These are phyloP conservation scores for Chaetomiaceae sp. DNA, from an alignment of 2,329 filamentous ascomycete genomes.

Conservation along the genomic window DNA sequence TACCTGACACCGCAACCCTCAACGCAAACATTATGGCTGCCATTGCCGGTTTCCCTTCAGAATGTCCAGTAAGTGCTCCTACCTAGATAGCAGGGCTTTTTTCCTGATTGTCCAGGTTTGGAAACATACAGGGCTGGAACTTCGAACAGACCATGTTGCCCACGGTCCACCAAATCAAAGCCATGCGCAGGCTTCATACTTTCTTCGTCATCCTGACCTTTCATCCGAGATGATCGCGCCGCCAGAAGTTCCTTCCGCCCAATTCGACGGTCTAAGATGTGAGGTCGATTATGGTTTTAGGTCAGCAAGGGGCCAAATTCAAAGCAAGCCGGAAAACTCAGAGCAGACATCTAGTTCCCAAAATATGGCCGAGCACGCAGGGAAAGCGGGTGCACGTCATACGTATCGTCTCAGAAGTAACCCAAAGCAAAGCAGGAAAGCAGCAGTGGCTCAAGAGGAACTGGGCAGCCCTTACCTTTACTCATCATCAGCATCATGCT, in stretches of 20 bases:
- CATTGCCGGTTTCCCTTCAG: constrained; percentile 10
- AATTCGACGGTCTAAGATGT: constrained; percentile 20
- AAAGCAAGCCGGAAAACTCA: background rate
- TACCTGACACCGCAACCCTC: background rate
- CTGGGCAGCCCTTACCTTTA: background rate
- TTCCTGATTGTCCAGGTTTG: constrained; percentile 20
- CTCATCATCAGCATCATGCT: background rate
- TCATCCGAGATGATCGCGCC: constrained; percentile 23
- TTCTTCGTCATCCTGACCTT: constrained; percentile 25
- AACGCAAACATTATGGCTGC: constrained; percentile 6
- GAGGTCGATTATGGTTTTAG: constrained; percentile 15
- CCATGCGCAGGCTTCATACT: constrained; percentile 15
- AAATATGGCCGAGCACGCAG: background rate
- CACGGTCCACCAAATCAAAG: background rate
- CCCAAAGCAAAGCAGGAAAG: constrained; percentile 9
- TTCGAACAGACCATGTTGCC: constrained; percentile 17
- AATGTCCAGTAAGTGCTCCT: constrained; percentile 18
- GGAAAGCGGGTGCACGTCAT: background rate
- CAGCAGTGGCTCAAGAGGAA: constrained; percentile 3
- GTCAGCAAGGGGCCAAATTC: background rate
- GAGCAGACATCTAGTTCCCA: background rate
- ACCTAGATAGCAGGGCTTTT: background rate
- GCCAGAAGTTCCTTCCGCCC: constrained; percentile 7
- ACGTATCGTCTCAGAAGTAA: constrained; percentile 12
- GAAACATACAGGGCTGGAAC: constrained; percentile 23